Evolutionary conservation across 2,329 filamentous ascomycete species (phyloP).

Genomic region (Alternaria dauci): DNA sequence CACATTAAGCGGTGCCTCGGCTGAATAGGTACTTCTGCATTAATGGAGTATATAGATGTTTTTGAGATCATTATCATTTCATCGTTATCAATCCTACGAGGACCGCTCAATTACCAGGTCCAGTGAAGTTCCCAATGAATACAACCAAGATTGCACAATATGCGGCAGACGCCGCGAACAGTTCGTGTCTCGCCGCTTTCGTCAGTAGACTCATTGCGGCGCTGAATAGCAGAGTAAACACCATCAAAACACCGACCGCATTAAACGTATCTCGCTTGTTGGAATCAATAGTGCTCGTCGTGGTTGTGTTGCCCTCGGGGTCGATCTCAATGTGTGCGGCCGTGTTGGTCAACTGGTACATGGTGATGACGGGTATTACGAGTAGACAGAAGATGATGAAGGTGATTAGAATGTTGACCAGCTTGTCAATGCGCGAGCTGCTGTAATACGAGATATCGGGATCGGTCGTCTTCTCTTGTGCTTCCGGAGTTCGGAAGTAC

Average conservation of each 20-base stretch:
- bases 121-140: constrained; percentile 52
- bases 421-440: constrained; percentile 48
- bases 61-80: background rate
- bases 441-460: constrained; percentile 49
- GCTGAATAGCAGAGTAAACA: constrained; percentile 52
- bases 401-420: constrained; percentile 55
- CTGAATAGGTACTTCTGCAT: background rate
- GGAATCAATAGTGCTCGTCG: constrained; percentile 1
- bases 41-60: background rate
- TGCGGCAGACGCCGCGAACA: constrained; percentile 51
- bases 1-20: background rate
- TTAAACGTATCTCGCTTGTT: constrained; percentile 47
- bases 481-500: constrained; percentile 52
- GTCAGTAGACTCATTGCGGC: constrained; percentile 51
- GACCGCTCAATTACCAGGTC: constrained; percentile 36
- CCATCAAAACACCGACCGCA: constrained; percentile 53
- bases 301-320: background rate
- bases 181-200: constrained; percentile 47
- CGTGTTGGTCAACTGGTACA: constrained; percentile 50
- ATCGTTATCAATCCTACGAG: background rate
- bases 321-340: background rate
- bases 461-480: constrained; percentile 49
- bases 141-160: constrained; percentile 53
- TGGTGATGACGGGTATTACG: constrained; percentile 51
- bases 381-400: constrained; percentile 55